phyloP scores from a whole-genome alignment of 305 asterid genomes.

The Ilex paraguariensis region DNA sequence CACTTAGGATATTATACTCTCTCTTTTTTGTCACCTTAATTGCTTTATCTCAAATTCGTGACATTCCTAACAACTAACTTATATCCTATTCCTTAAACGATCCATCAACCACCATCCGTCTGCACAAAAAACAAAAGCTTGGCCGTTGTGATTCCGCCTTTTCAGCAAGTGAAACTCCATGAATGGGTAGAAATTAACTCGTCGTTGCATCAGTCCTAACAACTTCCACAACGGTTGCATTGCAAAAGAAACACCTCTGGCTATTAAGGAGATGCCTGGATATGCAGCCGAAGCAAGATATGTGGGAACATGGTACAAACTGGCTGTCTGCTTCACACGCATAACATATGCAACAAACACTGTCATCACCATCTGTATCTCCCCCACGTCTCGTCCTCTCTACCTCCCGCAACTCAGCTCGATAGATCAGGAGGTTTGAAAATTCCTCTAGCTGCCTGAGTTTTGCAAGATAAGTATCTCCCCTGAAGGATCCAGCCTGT shows the following conservation, averaged over 20 bases:
- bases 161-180: neutral
- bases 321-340: conserved; percentile 50
- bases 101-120: neutral
- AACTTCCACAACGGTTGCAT: conserved; percentile 63
- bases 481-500: conserved; percentile 65
- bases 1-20: neutral
- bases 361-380: conserved; percentile 42
- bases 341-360: conserved; percentile 87
- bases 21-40: neutral
- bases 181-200: conserved; percentile 13
- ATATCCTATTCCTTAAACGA: neutral
- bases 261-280: conserved; percentile 91
- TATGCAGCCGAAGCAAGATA: conserved; percentile 86
- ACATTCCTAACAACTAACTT: neutral
- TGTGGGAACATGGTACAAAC: conserved; percentile 70
- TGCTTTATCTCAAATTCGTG: too few species aligned
- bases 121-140: neutral
- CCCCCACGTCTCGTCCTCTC: conserved; percentile 33
- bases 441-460: conserved; percentile 61
- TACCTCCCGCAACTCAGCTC: conserved; percentile 39
- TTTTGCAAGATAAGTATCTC: conserved; percentile 48
- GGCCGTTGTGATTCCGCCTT: too few species aligned
- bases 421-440: conserved; percentile 54
- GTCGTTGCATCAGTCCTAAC: conserved; percentile 23
- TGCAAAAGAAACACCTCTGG: conserved; percentile 96